A percentile compares a stretch with the other conserved stretches of the same genome.
These are phyloP conservation scores for Umbellularia californica DNA, from an alignment of 164 flowering plant genomes.

Conservation along the genomic window DNA sequence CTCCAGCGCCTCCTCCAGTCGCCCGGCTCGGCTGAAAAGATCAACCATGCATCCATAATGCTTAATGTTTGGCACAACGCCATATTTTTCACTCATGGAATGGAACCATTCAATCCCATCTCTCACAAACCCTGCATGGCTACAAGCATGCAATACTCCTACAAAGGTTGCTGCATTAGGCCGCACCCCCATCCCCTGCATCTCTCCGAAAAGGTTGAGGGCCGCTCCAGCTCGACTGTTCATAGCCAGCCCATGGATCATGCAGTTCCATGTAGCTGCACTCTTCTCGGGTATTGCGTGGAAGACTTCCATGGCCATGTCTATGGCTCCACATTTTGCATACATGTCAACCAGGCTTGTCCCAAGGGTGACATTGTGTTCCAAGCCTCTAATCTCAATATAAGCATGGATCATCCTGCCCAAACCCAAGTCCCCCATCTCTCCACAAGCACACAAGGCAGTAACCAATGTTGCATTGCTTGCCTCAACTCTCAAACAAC, in stretches of 20 bases:
- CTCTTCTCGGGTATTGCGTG: slow-evolving; percentile 11
- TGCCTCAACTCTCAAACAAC: slow-evolving; percentile 9
- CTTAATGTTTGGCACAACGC: slow-evolving; percentile 15
- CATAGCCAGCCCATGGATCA: slow-evolving; percentile 21
- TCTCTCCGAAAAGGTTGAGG: slow-evolving; percentile 9
- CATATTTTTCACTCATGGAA: slow-evolving; percentile 7
- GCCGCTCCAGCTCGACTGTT: slow-evolving; percentile 10
- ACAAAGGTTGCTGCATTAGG: slow-evolving; percentile 18
- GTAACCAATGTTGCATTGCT: slow-evolving; percentile 18
- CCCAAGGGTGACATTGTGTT: slow-evolving; percentile 21
- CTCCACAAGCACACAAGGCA: slow-evolving; percentile 14
- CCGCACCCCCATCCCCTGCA: neutral
- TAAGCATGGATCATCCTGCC: slow-evolving; percentile 18
- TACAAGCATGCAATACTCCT: slow-evolving; percentile 19
- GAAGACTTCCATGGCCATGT: slow-evolving; percentile 15
- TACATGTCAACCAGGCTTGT: slow-evolving; percentile 21
- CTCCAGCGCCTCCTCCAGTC: slow-evolving; percentile 18
- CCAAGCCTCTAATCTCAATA: slow-evolving; percentile 8
- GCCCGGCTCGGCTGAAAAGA: slow-evolving; percentile 19
- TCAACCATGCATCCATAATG: slow-evolving; percentile 28
- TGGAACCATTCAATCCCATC: slow-evolving; percentile 10
- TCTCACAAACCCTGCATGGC: slow-evolving; percentile 18
- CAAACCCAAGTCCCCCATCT: slow-evolving; percentile 7
- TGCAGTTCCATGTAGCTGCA: slow-evolving; percentile 18
- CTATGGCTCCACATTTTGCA: slow-evolving; percentile 20